phyloP scores from a whole-genome alignment of 208 protist genomes.

The Leishmania turanica region DNA sequence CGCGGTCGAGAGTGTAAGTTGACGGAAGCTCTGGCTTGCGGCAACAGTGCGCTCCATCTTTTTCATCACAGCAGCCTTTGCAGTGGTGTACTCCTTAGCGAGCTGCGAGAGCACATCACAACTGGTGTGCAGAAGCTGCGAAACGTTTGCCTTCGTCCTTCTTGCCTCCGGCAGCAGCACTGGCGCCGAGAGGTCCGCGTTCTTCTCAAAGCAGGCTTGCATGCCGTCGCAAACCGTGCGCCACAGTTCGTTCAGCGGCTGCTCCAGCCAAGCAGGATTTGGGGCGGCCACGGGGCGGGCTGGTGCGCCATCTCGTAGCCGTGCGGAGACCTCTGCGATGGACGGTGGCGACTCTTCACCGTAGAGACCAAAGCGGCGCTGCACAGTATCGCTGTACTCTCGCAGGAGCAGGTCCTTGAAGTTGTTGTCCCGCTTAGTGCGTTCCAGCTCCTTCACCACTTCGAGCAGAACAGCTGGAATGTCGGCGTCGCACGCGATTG shows the following conservation, averaged over 20 bases:
- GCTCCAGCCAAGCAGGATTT: slow-evolving; percentile 26
- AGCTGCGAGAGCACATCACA: slow-evolving; percentile 8
- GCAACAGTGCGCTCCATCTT: not conserved
- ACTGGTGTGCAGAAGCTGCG: slow-evolving; percentile 6
- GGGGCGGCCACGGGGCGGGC: not conserved
- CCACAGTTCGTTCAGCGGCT: slow-evolving; percentile 20
- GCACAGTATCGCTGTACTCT: slow-evolving; percentile 48
- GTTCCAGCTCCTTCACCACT: slow-evolving; percentile 61
- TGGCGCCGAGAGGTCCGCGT: slow-evolving; percentile 7
- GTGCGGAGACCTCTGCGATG: slow-evolving; percentile 16
- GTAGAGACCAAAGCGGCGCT: slow-evolving; percentile 41
- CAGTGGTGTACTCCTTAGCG: slow-evolving; percentile 16
- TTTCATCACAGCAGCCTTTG: slow-evolving; percentile 3
- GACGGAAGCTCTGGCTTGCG: not conserved
- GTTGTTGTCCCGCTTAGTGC: slow-evolving; percentile 39
- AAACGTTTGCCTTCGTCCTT: slow-evolving; percentile 15
- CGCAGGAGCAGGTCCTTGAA: slow-evolving; percentile 50
- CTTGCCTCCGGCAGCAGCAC: slow-evolving; percentile 18
- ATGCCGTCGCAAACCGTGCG: not conserved
- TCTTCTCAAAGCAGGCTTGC: slow-evolving; percentile 15
- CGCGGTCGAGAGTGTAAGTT: slow-evolving; percentile 13
- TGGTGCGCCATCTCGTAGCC: slow-evolving; percentile 11
- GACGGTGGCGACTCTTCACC: slow-evolving; percentile 42
- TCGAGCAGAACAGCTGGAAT: slow-evolving; percentile 45
- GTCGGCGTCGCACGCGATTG: slow-evolving; percentile 31